These are phyloP conservation scores for Massarina eburnea DNA, from an alignment of 2,329 filamentous ascomycete genomes.

Conservation along the genomic window DNA sequence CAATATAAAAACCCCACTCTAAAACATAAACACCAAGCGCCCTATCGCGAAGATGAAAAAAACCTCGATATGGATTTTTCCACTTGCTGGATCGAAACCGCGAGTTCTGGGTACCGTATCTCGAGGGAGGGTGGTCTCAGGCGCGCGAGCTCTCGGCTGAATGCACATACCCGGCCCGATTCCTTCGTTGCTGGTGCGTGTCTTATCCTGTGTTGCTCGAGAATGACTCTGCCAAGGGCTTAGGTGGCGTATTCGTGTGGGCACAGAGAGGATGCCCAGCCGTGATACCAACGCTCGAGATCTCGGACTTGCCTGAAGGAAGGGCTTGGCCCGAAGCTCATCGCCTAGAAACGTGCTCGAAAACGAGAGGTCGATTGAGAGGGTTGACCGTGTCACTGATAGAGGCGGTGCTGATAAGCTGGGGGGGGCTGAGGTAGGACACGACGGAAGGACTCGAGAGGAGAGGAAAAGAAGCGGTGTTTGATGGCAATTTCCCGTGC, in stretches of 20 bases:
- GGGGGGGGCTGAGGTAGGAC: not conserved
- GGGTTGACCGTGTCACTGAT: not conserved
- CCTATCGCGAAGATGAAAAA: no score
- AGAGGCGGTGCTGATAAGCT: not conserved
- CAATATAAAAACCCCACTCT: no score
- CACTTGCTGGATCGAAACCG: no score
- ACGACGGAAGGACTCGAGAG: not conserved
- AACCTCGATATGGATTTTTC: no score
- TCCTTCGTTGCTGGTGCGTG: no score
- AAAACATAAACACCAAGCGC: no score
- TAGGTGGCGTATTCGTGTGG: constrained; percentile 39
- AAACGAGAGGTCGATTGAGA: constrained; percentile 6
- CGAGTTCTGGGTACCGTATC: no score
- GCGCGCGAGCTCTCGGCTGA: no score
- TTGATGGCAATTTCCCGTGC: not conserved
- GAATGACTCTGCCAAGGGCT: constrained; percentile 41
- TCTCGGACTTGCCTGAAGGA: constrained; percentile 34
- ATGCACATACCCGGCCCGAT: no score
- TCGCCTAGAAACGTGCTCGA: constrained; percentile 11
- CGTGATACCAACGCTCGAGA: constrained; percentile 31
- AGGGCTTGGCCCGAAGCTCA: constrained; percentile 35
- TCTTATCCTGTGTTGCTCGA: no score
- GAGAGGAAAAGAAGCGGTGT: not conserved
- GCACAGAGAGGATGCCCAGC: constrained; percentile 26
- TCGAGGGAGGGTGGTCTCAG: no score